Percentiles rank a stretch among this genome's conserved stretches.
Conservation (phyloP, 129 eudicot genomes). For the Artemisia argyi region DNA sequence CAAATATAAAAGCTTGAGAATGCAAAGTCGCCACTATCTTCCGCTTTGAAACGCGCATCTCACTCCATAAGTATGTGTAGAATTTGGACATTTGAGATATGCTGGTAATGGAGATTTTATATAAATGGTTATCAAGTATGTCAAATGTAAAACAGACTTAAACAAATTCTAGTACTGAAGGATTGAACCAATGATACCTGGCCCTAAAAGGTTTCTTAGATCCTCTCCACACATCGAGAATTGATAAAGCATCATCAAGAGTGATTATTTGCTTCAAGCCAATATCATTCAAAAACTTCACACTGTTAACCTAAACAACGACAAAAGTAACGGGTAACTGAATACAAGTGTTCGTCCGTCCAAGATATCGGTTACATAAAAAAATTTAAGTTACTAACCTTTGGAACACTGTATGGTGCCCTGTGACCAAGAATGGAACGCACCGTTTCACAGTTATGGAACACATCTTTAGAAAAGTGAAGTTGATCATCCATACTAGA, state of each 20-base stretch:
- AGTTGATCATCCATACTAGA: constrained; percentile 64
- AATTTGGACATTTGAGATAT: constrained; percentile 74
- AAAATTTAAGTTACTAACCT: constrained; percentile 48
- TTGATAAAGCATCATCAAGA: constrained; percentile 54
- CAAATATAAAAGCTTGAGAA: constrained; percentile 60
- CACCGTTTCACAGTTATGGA: constrained; percentile 63
- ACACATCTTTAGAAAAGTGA: constrained; percentile 62
- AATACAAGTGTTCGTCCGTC: too few species aligned
- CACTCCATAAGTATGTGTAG: constrained; percentile 67
- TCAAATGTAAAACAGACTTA: too few species aligned
- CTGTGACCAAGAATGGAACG: constrained; percentile 57
- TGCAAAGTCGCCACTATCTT: constrained; percentile 44
- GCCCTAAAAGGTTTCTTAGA: constrained; percentile 52
- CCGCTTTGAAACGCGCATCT: constrained; percentile 49
- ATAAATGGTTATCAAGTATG: constrained; percentile 9
- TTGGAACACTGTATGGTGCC: constrained; percentile 71
- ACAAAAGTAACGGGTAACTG: too few species aligned
- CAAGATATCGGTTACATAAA: too few species aligned
- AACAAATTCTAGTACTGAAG: too few species aligned
- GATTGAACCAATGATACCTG: constrained; percentile 39
- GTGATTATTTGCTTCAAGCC: constrained; percentile 63
- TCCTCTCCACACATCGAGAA: constrained; percentile 58
- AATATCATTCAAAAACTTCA: constrained; percentile 51
- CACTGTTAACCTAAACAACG: constrained; percentile 55
- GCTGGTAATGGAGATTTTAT: constrained; percentile 34